These are phyloP conservation scores for Exophiala viscosa DNA, from an alignment of 2,329 filamentous ascomycete species.

Conservation along the genomic window DNA sequence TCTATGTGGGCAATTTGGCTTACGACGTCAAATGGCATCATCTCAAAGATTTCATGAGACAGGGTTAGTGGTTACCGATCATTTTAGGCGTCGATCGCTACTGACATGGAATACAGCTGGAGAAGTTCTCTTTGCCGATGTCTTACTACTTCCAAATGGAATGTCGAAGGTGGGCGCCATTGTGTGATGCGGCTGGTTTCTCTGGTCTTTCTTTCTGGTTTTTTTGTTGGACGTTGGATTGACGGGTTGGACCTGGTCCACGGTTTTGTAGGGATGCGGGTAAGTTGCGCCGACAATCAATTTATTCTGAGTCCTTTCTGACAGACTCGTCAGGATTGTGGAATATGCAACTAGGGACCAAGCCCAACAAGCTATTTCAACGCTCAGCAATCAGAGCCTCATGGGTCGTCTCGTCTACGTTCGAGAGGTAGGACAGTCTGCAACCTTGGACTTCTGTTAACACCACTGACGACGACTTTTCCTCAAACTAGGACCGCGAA, in stretches of 20 bases:
- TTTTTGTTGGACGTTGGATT: constrained; percentile 91
- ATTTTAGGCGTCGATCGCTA: constrained; percentile 18
- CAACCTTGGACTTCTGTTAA: neutral
- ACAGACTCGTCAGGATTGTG: constrained; percentile 71
- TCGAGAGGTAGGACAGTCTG: constrained; percentile 66
- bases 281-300: constrained; percentile 53
- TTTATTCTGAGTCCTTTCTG: constrained; percentile 4
- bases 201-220: constrained; percentile 57
- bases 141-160: constrained; percentile 99
- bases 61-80: constrained; percentile 58
- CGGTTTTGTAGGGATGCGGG: constrained; percentile 99
- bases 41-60: constrained; percentile 99
- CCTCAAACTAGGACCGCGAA: constrained; percentile 73
- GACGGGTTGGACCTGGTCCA: constrained; percentile 94
- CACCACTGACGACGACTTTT: neutral
- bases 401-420: constrained; percentile 99
- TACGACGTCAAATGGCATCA: constrained; percentile 99
- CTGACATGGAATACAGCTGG: constrained; percentile 65
- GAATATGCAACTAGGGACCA: constrained; percentile 99
- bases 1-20: constrained; percentile 98
- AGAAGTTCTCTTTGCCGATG: constrained; percentile 99
- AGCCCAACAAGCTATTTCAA: constrained; percentile 94
- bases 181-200: constrained; percentile 82
- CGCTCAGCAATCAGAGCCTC: constrained; percentile 97
- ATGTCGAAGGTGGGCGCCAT: constrained; percentile 99